These are phyloP conservation scores for Diutina ranongensis DNA, from an alignment of 1,139 yeast genomes.

Conservation along the genomic window DNA sequence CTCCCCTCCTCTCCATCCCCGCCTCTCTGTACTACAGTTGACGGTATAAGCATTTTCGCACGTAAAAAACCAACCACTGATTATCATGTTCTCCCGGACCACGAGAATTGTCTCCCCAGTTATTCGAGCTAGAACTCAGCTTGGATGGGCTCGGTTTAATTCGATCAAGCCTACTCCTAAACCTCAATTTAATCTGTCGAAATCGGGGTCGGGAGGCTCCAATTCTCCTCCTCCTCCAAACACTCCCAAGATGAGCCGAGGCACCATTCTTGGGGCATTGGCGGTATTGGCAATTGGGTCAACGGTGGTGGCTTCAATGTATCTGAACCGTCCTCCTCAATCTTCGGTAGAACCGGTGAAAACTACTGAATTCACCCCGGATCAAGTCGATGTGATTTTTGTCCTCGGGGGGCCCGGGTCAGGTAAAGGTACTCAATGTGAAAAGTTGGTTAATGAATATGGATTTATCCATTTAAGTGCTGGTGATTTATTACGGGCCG, in stretches of 20 bases:
- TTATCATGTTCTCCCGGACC: neutral
- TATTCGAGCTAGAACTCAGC: neutral
- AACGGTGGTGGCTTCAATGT: slow-evolving; percentile 31
- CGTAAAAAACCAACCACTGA: neutral
- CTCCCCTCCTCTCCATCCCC: no score
- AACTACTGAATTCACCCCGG: slow-evolving; percentile 40
- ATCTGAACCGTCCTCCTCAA: slow-evolving; percentile 33
- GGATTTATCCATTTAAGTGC: slow-evolving; percentile 86
- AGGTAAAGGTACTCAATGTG: slow-evolving; percentile 96
- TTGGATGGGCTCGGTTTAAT: neutral
- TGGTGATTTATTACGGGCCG: slow-evolving; percentile 89
- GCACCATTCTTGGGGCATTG: slow-evolving; percentile 19
- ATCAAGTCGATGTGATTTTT: slow-evolving; percentile 68
- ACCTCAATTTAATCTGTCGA: neutral
- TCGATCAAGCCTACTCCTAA: slow-evolving; percentile 6
- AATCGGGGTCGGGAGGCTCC: neutral
- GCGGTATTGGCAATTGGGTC: slow-evolving; percentile 36
- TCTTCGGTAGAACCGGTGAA: slow-evolving; percentile 34
- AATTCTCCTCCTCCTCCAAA: neutral
- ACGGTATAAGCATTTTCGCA: no score
- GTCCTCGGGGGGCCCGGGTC: slow-evolving; percentile 91
- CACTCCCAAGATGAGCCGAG: slow-evolving; percentile 9
- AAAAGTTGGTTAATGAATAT: slow-evolving; percentile 65
- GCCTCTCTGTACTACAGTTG: no score
- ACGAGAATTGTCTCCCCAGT: neutral